Conservation (phyloP, 164 flowering plant genomes). For the Berberis thunbergii region DNA sequence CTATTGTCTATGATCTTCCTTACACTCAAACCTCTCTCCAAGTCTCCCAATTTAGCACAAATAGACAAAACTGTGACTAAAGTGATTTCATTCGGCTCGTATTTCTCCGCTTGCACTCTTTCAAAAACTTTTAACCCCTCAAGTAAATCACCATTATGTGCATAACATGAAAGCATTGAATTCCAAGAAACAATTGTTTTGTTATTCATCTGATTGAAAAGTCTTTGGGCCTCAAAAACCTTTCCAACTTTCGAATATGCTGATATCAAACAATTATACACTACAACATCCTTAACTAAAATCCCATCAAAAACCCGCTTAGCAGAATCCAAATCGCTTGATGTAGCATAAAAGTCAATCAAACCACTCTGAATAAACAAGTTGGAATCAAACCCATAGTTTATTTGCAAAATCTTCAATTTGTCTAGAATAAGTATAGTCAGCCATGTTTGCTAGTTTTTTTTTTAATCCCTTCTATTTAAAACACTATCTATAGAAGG, state of each 20-base stretch:
- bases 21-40: no score
- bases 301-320: no score
- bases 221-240: conserved; percentile 23
- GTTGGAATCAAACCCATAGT: conserved; percentile 11
- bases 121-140: conserved; percentile 33
- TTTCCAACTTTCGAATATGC: conserved; percentile 33
- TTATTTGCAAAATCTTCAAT: not conserved
- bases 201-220: conserved; percentile 35
- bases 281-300: no score
- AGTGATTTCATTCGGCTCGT: conserved; percentile 30
- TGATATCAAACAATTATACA: conserved; percentile 18
- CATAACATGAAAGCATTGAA: conserved; percentile 41
- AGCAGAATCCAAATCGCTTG: no score
- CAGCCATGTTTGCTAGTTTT: no score
- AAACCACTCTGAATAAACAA: no score
- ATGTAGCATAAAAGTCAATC: no score
- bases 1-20: no score
- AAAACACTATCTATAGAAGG: no score
- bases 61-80: conserved; percentile 20
- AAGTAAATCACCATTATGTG: conserved; percentile 26
- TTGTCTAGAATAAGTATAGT: no score
- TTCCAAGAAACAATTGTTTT: conserved; percentile 43
- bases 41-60: no score
- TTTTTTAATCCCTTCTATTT: no score
- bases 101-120: conserved; percentile 26